These are phyloP conservation scores for Dendrobium nobile DNA, from an alignment of 106 monocot genomes.

Conservation along the genomic window DNA sequence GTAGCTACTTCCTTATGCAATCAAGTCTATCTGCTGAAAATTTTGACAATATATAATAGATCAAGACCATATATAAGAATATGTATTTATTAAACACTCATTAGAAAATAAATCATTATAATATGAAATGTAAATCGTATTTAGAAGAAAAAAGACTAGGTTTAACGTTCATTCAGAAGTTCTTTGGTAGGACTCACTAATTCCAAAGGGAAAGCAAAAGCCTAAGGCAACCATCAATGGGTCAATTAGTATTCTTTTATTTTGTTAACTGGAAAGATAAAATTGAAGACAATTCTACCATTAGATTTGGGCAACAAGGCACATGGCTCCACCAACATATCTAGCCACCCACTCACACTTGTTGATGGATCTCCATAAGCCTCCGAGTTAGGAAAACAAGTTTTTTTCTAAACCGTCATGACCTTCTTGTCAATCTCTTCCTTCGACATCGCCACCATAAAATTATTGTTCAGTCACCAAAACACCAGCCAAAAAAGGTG, in stretches of 20 bases:
- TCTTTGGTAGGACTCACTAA: no score
- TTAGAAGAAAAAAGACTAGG: no score
- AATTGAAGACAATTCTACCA: no score
- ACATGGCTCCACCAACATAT: constrained; percentile 10
- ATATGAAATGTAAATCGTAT: no score
- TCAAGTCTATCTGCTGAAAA: constrained; percentile 43
- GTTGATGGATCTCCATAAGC: constrained; percentile 34
- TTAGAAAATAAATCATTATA: no score
- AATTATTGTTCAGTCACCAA: constrained; percentile 28
- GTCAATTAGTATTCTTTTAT: no score
- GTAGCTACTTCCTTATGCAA: constrained; percentile 11
- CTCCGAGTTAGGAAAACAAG: background rate
- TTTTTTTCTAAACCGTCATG: constrained; percentile 11
- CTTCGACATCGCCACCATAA: background rate
- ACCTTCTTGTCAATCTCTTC: constrained; percentile 8
- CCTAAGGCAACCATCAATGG: no score
- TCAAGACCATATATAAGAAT: background rate
- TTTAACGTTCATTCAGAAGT: no score
- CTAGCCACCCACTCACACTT: constrained; percentile 57
- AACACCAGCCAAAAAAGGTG: constrained; percentile 69
- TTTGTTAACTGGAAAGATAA: no score
- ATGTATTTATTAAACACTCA: background rate
- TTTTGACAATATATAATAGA: background rate
- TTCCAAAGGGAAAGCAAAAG: no score
- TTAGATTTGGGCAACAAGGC: constrained; percentile 25